Evolutionary conservation across 164 flowering plant species (phyloP), one percentile per base, ranked within the genome.

Genomic region (Tetracentron sinense): DNA sequence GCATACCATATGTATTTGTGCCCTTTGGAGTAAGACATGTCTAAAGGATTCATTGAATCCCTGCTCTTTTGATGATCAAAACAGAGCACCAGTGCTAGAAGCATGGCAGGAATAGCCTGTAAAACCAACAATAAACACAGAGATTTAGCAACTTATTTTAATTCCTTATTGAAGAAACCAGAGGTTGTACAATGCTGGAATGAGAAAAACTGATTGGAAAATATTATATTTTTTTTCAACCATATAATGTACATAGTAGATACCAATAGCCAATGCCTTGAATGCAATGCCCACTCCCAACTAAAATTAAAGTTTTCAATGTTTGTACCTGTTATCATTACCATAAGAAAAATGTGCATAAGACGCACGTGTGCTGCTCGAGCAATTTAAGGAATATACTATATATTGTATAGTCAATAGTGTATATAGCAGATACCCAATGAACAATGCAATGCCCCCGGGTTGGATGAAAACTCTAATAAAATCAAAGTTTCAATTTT

Each of bases 31-130:
- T 83, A 68, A 49, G 77, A 63, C 28, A 80, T 10, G 42, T 87
- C 94, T 30, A 75, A 47, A n/a, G 82, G 72, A 67, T 51, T 75
- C 12, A 58, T 63, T 29, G 78, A 42, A 58, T 86, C 90, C 69
- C 82, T 75, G 65, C 74, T 76, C 64, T 83, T 85, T 61, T 81
- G 86, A 69, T 89, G 73, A 75, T 94, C 99, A 78, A 88, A 89
- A 68, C 83, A 86, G 63, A 94, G 92, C 38, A 94, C 96, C 65
- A 91, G 71, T 14, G 96, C 96, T 67, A 94, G 63, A 76, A 94
- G 96, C 99, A 94, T 91, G 22, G 90, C 83, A 62, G 99, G 99
- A 67, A 94, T 89, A 55, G 99, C 97, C 99, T 94, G 83, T 72
- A 81, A 81, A 52, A 57, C 30, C 64, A 72, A 64, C 35, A 73